phyloP scores from a whole-genome alignment of 148 eudicot genomes.

The Arbutus unedo region DNA sequence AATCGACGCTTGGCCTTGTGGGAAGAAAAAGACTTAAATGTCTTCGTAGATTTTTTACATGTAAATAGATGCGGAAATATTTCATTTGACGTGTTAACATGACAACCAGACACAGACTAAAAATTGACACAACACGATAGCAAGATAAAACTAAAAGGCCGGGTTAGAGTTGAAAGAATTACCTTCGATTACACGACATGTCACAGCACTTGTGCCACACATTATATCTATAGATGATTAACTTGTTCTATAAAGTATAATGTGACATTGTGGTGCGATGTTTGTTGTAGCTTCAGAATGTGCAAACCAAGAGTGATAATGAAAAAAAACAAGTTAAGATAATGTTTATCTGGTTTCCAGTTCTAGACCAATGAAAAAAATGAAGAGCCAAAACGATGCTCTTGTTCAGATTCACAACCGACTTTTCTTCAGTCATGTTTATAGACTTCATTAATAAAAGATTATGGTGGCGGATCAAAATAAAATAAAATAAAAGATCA shows the following conservation, averaged over 20 bases:
- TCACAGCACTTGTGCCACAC: background rate
- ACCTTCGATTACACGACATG: background rate
- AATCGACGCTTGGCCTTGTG: background rate
- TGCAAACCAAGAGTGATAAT: no score
- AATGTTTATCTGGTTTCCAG: background rate
- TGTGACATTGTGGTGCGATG: background rate
- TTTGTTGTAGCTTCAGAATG: background rate
- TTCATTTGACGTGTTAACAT: background rate
- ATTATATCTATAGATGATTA: background rate
- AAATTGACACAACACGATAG: background rate
- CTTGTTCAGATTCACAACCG: background rate
- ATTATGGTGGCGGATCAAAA: background rate
- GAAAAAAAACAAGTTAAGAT: no score
- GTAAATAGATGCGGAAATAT: background rate
- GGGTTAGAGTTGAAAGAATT: background rate
- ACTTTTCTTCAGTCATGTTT: background rate
- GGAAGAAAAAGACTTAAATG: background rate
- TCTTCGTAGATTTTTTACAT: background rate
- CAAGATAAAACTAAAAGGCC: background rate
- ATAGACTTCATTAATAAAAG: background rate
- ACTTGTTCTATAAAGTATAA: background rate
- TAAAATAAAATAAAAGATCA: background rate
- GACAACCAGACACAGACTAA: background rate
- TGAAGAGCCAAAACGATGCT: background rate
- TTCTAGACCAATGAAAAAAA: background rate